A percentile compares a stretch with the other conserved stretches of the same genome.
Evolutionary conservation across 2,329 filamentous ascomycete genomes (phyloP).

Genomic region (Achaetomium macrosporum): DNA sequence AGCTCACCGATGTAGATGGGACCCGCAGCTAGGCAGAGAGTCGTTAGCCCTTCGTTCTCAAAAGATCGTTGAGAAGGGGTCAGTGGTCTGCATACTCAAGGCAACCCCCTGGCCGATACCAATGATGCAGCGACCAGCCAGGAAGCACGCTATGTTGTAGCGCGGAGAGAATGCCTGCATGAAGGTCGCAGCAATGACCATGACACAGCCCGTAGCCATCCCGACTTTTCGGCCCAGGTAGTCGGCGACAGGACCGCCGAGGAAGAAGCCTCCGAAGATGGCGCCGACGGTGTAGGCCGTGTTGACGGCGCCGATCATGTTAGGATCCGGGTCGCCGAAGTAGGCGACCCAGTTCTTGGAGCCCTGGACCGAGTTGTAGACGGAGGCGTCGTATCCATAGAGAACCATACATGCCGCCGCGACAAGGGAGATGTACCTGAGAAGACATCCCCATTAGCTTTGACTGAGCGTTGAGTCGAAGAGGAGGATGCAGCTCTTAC

Average conservation of each 20-base stretch:
- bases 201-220: not conserved
- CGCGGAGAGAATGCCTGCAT: not conserved
- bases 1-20: constrained; percentile 2
- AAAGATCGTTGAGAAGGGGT: not conserved
- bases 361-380: constrained; percentile 1
- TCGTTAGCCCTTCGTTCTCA: not conserved
- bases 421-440: not conserved
- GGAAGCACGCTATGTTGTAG: not conserved
- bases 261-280: not conserved
- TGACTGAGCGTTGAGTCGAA: too few species aligned
- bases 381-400: not conserved
- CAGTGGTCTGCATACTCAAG: not conserved
- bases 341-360: not conserved
- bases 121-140: not conserved
- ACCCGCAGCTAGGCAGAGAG: not conserved
- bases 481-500: too few species aligned
- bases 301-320: constrained; percentile 1
- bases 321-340: not conserved
- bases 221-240: not conserved
- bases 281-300: not conserved
- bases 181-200: not conserved
- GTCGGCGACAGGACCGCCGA: not conserved
- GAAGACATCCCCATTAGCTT: not conserved
- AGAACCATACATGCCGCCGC: not conserved
- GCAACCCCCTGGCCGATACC: not conserved